Evolutionary conservation across 805 yeast genomes (phyloP), one percentile per base, ranked within the genome.

Genomic region (Myxozyma vanderwaltii): DNA sequence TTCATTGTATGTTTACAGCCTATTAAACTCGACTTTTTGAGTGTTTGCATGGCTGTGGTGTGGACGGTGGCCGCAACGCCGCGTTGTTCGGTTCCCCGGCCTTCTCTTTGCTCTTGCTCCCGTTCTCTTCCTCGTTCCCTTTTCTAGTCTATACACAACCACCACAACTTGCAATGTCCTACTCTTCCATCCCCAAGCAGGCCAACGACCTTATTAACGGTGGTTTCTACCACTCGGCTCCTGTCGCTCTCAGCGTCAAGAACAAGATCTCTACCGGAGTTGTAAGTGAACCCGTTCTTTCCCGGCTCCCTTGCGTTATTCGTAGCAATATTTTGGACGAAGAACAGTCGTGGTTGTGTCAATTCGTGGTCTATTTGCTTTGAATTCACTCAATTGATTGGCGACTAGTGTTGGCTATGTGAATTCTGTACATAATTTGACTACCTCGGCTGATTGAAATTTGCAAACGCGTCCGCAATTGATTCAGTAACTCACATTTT

Each of bases 251-350:
- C 68, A 96, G 89, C 73, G 85, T 92, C 71, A 88, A 89, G 81
- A 87, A 98, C 68, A 83, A 82, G 67, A 96, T 99, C 70, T 96
- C 97, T 75, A 92, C 91, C 76, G 97, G 97, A 71, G 97, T 92
- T 59, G 82, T 62, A 58, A 21, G 64, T 60, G 21, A 19, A 17
- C 44, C 21, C 17, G 43, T n/a, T 3, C 4, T 29, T 29, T 6
- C 33, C 33, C 10, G 33, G 33, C 33, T 6, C 33, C 6, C 33
- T 29, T 10, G 33, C 33, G 33, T 7, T 29, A 7, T 29, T 29
- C n/a, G n/a, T n/a, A n/a, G n/a, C n/a, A n/a, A n/a, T n/a, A n/a
- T n/a, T n/a, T n/a, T n/a, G n/a, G n/a, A n/a, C n/a, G n/a, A n/a
- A n/a, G n/a, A n/a, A n/a, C n/a, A n/a, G n/a, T n/a, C n/a, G n/a